phyloP scores from a whole-genome alignment of 2,329 filamentous ascomycete species.

The Hypoxylon sp. region DNA sequence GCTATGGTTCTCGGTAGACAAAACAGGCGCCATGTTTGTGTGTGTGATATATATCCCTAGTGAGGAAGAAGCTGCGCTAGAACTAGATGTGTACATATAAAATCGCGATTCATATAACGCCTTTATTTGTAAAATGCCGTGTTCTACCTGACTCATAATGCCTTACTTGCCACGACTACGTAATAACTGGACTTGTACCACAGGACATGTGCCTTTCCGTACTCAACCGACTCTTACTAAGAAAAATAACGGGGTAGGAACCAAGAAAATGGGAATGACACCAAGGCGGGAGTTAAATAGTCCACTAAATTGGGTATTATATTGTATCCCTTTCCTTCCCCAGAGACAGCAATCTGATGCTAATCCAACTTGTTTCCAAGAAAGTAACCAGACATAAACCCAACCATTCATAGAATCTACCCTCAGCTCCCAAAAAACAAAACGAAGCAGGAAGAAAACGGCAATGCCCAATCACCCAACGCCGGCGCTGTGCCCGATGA shows the following conservation, averaged over 20 bases:
- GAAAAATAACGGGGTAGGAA: neutral
- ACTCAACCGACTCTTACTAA: neutral
- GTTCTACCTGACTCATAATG: neutral
- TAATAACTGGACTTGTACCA: neutral
- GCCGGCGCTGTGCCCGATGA: constrained; percentile 35
- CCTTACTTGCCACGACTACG: neutral
- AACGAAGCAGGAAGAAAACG: neutral
- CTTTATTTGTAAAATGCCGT: neutral
- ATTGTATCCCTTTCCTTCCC: constrained; percentile 15
- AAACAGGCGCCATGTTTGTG: neutral
- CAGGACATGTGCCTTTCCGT: neutral
- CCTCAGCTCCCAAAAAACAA: constrained; percentile 13
- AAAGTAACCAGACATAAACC: constrained; percentile 15
- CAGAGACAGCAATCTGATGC: constrained; percentile 28
- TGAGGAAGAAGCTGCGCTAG: constrained; percentile 11
- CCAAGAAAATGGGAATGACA: neutral
- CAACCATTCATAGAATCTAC: constrained; percentile 23
- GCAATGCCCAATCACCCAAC: constrained; percentile 16
- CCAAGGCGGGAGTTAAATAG: neutral
- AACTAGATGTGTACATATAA: constrained; percentile 29
- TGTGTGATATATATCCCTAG: constrained; percentile 29
- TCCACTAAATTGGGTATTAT: constrained; percentile 19
- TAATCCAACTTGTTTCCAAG: neutral
- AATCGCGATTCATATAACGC: constrained; percentile 7
- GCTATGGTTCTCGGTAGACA: neutral